Evolutionary conservation across 176 grass and related monocot genomes (phyloP), one percentile per base, ranked within the genome.

Genomic region (Rhynchospora breviuscula): DNA sequence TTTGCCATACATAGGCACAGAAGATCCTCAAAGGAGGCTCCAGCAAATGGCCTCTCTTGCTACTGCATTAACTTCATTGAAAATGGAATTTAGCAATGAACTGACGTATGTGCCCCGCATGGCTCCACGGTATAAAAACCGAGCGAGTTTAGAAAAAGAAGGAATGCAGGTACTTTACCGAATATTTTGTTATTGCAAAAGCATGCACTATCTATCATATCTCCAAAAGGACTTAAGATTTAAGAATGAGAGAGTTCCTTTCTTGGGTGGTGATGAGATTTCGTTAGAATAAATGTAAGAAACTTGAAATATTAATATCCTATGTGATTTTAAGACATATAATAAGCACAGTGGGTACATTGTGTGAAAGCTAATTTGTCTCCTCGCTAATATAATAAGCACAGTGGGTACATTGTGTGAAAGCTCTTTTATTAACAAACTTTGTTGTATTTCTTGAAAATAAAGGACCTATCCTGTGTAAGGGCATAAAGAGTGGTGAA

Each of bases 21-120:
- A 89, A 87, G 85, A 94, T 91, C 56, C 29, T 45, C 79, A 47
- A 74, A 63, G 76, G 83, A 89, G 78, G 69, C 86, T 98, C 19
- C 70, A 89, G 73, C 95, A 94, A 88, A 93, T 98, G 92, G 84
- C 86, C 80, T 98, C 92, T 89, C 84, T 91, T 81, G 92, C 95
- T 61, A 88, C 92, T 85, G 92, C 90, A 76, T 85, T 98, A 85
- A 88, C 76, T 54, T 75, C 89, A 74, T 85, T 87, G 68, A 83
- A 88, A 23, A 88, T 94, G 68, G 79, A 94, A 51, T 98, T 93
- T 76, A 91, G 90, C 63, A 94, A 98, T 86, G 87, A 98, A 49
- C 61, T 94, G 53, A 88, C 85, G 49, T 94, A 94, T 21, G 61
- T 98, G 45, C 67, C 87, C 33, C 79, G 70, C 76, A 91, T 93